These are phyloP conservation scores for Trichoderma guizhouense DNA, from an alignment of 2,329 filamentous ascomycete species.

Conservation along the genomic window DNA sequence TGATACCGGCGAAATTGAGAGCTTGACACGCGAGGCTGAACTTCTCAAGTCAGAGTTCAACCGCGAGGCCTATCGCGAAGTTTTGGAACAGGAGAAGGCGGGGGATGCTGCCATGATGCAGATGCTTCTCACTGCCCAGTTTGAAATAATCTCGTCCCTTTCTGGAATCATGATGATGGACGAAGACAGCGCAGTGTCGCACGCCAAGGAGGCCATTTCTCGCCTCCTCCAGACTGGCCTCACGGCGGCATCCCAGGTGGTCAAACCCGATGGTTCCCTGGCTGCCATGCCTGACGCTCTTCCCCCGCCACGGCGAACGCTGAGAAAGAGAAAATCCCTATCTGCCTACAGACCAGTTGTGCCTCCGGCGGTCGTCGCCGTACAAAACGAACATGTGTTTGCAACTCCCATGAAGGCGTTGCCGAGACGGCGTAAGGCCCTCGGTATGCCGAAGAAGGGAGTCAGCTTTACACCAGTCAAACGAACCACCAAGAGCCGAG, in stretches of 20 bases:
- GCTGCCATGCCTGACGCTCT: slow-evolving; percentile 61
- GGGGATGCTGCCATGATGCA: slow-evolving; percentile 78
- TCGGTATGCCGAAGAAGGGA: slow-evolving; percentile 61
- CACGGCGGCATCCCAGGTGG: slow-evolving; percentile 72
- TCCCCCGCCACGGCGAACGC: slow-evolving; percentile 70
- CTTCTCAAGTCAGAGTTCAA: slow-evolving; percentile 79
- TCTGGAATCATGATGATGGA: slow-evolving; percentile 78
- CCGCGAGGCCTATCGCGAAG: slow-evolving; percentile 70
- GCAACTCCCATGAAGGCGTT: slow-evolving; percentile 66
- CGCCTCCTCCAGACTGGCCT: slow-evolving; percentile 76
- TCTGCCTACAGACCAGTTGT: slow-evolving; percentile 44
- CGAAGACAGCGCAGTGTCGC: slow-evolving; percentile 76
- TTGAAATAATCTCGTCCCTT: slow-evolving; percentile 83
- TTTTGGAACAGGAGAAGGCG: slow-evolving; percentile 79
- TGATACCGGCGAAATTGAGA: slow-evolving; percentile 63
- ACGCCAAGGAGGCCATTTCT: slow-evolving; percentile 72
- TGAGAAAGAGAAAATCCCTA: slow-evolving; percentile 64
- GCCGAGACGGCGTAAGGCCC: slow-evolving; percentile 71
- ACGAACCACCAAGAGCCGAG: slow-evolving; percentile 65
- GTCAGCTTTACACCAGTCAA: slow-evolving; percentile 81
- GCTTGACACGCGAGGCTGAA: slow-evolving; percentile 77
- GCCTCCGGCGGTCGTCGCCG: slow-evolving; percentile 39
- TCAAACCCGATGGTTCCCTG: slow-evolving; percentile 78
- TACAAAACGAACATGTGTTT: slow-evolving; percentile 31
- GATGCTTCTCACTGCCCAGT: slow-evolving; percentile 81